Conservation (phyloP, 1,284 basidiomycete genomes). For the Leccinum variabile region DNA sequence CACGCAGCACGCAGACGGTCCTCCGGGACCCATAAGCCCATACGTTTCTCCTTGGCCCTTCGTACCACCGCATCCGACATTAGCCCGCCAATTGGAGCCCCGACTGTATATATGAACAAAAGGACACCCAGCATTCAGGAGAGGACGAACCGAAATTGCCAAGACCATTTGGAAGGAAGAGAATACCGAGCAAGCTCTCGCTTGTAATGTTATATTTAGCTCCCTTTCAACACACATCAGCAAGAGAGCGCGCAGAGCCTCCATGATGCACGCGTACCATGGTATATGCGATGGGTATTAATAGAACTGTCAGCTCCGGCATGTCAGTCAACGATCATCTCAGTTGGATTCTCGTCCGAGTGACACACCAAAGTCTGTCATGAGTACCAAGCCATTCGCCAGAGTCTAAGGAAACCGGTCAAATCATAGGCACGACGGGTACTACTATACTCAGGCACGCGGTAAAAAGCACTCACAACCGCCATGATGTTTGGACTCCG, state of each 20-base stretch:
- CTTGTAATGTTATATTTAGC: slow-evolving; percentile 59
- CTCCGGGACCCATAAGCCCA: slow-evolving; percentile 55
- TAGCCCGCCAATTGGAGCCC: slow-evolving; percentile 52
- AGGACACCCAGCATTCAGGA: neutral
- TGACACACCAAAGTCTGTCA: slow-evolving; percentile 46
- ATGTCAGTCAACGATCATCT: neutral
- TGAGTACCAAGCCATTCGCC: slow-evolving; percentile 38
- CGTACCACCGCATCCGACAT: slow-evolving; percentile 52
- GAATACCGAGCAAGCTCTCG: slow-evolving; percentile 56
- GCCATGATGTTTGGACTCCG: slow-evolving; percentile 58
- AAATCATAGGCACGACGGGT: neutral
- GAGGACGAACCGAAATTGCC: slow-evolving; percentile 53
- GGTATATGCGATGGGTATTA: slow-evolving; percentile 37
- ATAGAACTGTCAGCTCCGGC: slow-evolving; percentile 34
- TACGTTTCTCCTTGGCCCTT: slow-evolving; percentile 47
- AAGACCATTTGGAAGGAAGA: slow-evolving; percentile 59
- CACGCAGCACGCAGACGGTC: slow-evolving; percentile 56
- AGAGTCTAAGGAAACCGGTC: slow-evolving; percentile 38
- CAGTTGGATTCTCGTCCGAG: too few relatives aligned
- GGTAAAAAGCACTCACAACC: slow-evolving; percentile 45
- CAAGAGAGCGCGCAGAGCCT: neutral
- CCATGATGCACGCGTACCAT: slow-evolving; percentile 19
- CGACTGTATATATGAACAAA: slow-evolving; percentile 39
- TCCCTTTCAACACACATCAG: slow-evolving; percentile 39
- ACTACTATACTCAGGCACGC: neutral